Conservation (phyloP, 176 grass and related monocot genomes). For the Triticum turgidum region DNA sequence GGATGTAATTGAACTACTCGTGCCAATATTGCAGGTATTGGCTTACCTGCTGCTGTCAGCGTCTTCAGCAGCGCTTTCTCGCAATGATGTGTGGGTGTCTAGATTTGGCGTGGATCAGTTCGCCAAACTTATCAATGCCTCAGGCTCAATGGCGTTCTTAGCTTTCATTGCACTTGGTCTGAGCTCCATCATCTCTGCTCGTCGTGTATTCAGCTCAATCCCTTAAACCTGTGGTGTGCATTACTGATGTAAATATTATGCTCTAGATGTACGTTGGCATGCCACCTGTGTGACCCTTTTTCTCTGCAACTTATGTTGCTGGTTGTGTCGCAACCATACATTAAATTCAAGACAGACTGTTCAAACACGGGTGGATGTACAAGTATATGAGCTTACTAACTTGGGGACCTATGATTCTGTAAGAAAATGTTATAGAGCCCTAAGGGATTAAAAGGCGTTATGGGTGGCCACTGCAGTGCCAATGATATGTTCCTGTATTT, state of each 20-base stretch:
- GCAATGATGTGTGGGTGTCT: constrained; percentile 65
- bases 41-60: constrained; percentile 81
- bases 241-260: constrained; percentile 7
- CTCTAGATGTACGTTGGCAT: not conserved
- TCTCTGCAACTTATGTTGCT: not conserved
- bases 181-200: constrained; percentile 65
- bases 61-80: constrained; percentile 71
- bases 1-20: not conserved
- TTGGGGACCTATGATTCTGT: not conserved
- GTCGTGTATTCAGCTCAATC: constrained; percentile 50
- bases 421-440: not conserved
- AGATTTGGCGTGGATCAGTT: constrained; percentile 79
- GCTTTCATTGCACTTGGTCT: constrained; percentile 61
- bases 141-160: constrained; percentile 65
- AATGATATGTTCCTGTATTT: not conserved
- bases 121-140: constrained; percentile 59
- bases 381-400: not conserved
- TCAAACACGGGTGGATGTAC: not conserved
- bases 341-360: not conserved
- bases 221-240: constrained; percentile 28
- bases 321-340: not conserved
- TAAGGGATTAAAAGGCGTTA: not conserved
- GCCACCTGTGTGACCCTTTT: not conserved
- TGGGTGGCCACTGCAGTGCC: not conserved
- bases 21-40: constrained; percentile 53